Percentiles rank a stretch among this genome's conserved stretches.
phyloP scores from a whole-genome alignment of 805 yeast species.

The Metschnikowia bowlesiae region DNA sequence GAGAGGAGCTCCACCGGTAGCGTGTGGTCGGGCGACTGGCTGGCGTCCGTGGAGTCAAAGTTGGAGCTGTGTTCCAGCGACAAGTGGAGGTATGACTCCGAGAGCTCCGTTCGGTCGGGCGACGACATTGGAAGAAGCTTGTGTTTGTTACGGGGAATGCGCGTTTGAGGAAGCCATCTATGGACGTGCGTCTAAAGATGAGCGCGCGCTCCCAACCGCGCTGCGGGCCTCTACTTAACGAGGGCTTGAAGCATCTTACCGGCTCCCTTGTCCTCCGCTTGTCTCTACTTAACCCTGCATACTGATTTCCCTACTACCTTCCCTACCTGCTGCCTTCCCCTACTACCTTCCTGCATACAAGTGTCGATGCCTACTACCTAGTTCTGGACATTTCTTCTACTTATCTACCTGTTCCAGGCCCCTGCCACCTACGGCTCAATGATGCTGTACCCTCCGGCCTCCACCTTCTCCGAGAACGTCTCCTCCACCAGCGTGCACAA shows the following conservation, averaged over 20 bases:
- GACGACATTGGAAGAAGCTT: constrained; percentile 4
- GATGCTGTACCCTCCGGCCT: constrained; percentile 48
- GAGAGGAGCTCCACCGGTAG: constrained; percentile 5
- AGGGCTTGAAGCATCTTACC: no score
- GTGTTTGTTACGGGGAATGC: background rate
- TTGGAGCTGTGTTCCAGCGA: constrained; percentile 21
- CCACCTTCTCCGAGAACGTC: constrained; percentile 65
- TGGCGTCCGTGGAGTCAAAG: constrained; percentile 9
- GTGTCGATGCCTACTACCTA: no score
- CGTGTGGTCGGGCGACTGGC: background rate
- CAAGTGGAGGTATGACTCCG: constrained; percentile 30
- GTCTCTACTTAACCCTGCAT: no score
- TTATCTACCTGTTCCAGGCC: no score
- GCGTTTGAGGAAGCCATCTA: constrained; percentile 3
- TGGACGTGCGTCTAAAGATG: background rate
- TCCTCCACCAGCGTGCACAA: constrained; percentile 81
- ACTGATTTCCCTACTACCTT: no score
- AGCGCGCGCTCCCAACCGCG: background rate
- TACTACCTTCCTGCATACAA: no score
- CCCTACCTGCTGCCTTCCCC: no score
- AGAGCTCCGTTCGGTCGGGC: constrained; percentile 11
- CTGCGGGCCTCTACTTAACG: no score
- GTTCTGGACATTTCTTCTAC: no score
- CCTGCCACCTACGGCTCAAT: constrained; percentile 41
- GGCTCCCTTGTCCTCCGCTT: no score